These are phyloP conservation scores for Hypoxylon fragiforme DNA, from an alignment of 495 filamentous ascomycete species.

Conservation along the genomic window DNA sequence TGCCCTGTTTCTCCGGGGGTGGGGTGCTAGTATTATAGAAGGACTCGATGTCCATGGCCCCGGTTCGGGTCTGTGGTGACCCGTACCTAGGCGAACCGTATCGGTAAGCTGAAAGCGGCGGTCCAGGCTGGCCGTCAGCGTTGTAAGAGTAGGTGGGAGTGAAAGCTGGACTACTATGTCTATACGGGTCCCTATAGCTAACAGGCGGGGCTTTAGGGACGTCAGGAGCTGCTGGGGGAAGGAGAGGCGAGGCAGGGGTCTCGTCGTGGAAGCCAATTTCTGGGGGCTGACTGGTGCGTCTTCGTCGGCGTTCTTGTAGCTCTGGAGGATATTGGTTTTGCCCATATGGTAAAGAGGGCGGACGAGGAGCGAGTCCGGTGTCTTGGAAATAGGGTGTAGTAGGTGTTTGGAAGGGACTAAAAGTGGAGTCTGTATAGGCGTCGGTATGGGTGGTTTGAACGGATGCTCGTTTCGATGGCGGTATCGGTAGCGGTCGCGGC, in stretches of 20 bases:
- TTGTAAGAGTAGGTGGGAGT: constrained; percentile 38
- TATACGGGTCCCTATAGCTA: constrained; percentile 59
- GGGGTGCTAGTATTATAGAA: constrained; percentile 41
- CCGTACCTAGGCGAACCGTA: constrained; percentile 21
- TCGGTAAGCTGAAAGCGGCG: constrained; percentile 29
- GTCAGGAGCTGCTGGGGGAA: constrained; percentile 61
- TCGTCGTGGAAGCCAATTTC: constrained; percentile 43
- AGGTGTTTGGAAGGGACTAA: constrained; percentile 55
- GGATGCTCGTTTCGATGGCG: constrained; percentile 47
- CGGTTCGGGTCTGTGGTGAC: constrained; percentile 17
- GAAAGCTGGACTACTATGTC: constrained; percentile 40
- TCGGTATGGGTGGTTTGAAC: constrained; percentile 51
- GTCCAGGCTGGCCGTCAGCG: constrained; percentile 31
- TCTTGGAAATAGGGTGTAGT: constrained; percentile 50
- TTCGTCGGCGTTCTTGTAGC: constrained; percentile 40
- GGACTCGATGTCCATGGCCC: constrained; percentile 48
- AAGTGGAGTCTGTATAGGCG: constrained; percentile 53
- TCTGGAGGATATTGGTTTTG: constrained; percentile 51
- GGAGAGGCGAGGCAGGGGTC: constrained; percentile 41
- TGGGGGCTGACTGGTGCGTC: constrained; percentile 39
- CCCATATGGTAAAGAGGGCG: constrained; percentile 52
- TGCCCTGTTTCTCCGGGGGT: constrained; percentile 33
- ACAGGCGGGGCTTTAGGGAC: constrained; percentile 60
- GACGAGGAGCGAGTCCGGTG: constrained; percentile 52
- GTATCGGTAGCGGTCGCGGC: too few relatives aligned